Evolutionary conservation across 2,329 filamentous ascomycete species (phyloP).

Genomic region (Claviceps sp.): DNA sequence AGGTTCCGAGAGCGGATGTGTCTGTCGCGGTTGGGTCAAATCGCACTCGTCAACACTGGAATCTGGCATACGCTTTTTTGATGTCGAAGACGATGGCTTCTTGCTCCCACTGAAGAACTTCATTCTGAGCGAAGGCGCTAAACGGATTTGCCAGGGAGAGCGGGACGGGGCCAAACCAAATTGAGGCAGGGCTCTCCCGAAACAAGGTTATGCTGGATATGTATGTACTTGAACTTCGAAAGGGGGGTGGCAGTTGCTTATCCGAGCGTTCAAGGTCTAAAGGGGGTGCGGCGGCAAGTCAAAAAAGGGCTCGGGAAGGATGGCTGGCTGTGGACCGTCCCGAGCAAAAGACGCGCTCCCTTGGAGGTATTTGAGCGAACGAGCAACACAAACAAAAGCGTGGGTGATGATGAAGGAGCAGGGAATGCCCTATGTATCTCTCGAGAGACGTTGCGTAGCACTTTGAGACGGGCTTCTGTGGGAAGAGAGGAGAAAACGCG

Average conservation of each 20-base stretch:
- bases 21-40: conserved; percentile 19
- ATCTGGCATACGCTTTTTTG: conserved; percentile 28
- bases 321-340: conserved; percentile 4
- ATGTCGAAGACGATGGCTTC: conserved; percentile 20
- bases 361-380: background rate
- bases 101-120: conserved; percentile 36
- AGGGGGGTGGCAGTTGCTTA: conserved; percentile 7
- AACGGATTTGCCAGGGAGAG: background rate
- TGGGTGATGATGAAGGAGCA: background rate
- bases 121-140: conserved; percentile 19
- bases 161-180: conserved; percentile 10
- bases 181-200: conserved; percentile 19
- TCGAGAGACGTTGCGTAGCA: background rate
- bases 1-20: conserved; percentile 21
- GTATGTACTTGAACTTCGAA: conserved; percentile 11
- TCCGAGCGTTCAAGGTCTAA: conserved; percentile 17
- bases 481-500: background rate
- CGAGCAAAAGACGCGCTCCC: conserved; percentile 1
- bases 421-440: background rate
- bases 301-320: background rate
- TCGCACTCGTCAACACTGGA: conserved; percentile 23
- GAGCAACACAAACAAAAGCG: background rate
- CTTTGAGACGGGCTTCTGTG: background rate
- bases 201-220: conserved; percentile 26
- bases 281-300: background rate